Percentiles rank a stretch among this genome's conserved stretches.
These are phyloP conservation scores for Talaromyces sp. DNA, from an alignment of 2,329 filamentous ascomycete species.

Conservation along the genomic window DNA sequence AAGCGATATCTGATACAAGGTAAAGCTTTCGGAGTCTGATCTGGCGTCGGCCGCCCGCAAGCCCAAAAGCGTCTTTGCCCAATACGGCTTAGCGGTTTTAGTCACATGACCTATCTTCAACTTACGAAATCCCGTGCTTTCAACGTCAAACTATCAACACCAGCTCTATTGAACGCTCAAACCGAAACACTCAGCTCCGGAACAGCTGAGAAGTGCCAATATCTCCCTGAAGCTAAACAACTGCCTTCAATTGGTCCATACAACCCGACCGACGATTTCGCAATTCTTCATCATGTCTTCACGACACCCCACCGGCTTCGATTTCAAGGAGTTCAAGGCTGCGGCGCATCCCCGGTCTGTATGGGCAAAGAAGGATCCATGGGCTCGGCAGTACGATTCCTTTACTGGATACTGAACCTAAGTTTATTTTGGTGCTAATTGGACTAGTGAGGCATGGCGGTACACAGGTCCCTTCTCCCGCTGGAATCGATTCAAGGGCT, in stretches of 20 bases:
- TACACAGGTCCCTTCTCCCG: constrained; percentile 86
- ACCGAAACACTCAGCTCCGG: background rate
- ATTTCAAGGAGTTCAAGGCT: constrained; percentile 73
- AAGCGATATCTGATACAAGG: background rate
- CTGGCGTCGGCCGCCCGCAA: constrained; percentile 10
- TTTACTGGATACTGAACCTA: background rate
- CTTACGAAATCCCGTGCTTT: constrained; percentile 23
- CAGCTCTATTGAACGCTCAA: constrained; percentile 12
- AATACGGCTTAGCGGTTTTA: constrained; percentile 31
- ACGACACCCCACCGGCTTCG: constrained; percentile 83
- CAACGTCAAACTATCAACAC: constrained; percentile 19
- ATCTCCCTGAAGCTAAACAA: background rate
- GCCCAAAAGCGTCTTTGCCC: constrained; percentile 6
- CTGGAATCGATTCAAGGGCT: constrained; percentile 80
- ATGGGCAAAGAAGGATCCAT: constrained; percentile 56
- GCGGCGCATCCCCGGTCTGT: constrained; percentile 59
- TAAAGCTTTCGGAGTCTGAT: constrained; percentile 14
- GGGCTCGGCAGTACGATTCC: constrained; percentile 57
- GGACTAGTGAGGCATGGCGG: constrained; percentile 82
- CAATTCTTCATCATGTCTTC: constrained; percentile 46
- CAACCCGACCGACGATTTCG: background rate
- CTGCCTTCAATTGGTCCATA: constrained; percentile 6
- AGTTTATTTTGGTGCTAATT: constrained; percentile 20
- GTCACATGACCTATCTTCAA: constrained; percentile 25
- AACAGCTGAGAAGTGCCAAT: background rate